Evolutionary conservation across 1,139 yeast species (phyloP), one percentile per base, ranked within the genome.

Genomic region (Taphrina confusa): DNA sequence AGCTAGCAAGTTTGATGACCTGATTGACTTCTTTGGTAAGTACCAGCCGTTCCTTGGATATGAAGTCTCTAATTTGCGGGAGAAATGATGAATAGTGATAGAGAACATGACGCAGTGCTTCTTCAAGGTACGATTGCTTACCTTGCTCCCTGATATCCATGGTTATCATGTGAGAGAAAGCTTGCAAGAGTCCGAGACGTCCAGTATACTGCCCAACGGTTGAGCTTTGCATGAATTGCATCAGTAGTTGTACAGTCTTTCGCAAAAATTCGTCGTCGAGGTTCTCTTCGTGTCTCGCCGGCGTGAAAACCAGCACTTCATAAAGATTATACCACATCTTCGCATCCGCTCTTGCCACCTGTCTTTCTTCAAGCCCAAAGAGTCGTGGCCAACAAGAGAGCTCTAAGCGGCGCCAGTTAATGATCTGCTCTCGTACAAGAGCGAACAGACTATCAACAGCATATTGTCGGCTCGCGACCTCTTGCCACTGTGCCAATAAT

Each of bases 281-380:
- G 40, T 49, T 65, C 2, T 60, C 66, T 11, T 63, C 37, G n/a
- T 64, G 63, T 36, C 66, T 65, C 9, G 59, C 59, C 2, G 70
- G 70, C 33, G 68, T 68, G 11, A 66, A 67, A 20, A 77, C 66
- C 14, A 89, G 78, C 9, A 84, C 81, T 71, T 92, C 97, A 69
- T 85, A 91, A 57, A 92, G 75, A 70, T 90, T 82, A 74, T 85
- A 91, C 96, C 97, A 92, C 95, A 95, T 89, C 66, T 80, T 81
- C 16, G 95, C 90, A 58, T 85, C 75, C 5, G 73, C 76, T 51
- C 75, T 76, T 62, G 79, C 78, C n/a, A 80, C 70, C 0, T 74
- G 73, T 12, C 67, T 65, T 59, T 85, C 89, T 71, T 92, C 98
- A 60, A 79, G 76, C 18, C 73, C 76, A 69, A 94, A 86, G 47